Conservation (phyloP, 73 alveolate species). For the Paramecium sonneborni region DNA sequence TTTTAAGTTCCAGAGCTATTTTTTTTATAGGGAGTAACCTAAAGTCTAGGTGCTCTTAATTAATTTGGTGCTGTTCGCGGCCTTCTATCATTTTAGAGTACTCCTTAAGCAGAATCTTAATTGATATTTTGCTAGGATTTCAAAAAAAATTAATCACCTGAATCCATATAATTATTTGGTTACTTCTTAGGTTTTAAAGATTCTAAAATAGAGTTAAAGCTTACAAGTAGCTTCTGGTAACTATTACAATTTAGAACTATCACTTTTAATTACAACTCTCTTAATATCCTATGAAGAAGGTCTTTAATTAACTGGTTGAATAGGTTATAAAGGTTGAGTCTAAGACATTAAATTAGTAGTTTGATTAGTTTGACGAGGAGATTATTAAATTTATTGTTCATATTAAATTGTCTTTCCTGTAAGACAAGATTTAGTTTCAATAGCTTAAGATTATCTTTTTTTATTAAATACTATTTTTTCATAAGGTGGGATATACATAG, state of each 20-base stretch:
- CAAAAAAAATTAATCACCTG: slow-evolving; percentile 29
- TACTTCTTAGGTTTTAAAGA: neutral
- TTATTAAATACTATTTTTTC: slow-evolving; percentile 23
- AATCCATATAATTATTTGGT: slow-evolving; percentile 40
- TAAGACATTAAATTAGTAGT: neutral
- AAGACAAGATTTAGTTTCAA: neutral
- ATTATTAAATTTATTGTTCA: neutral
- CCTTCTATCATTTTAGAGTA: neutral
- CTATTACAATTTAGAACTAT: neutral
- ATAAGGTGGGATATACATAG: slow-evolving; percentile 41
- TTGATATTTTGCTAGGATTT: neutral
- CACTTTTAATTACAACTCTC: neutral
- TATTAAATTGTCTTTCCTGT: slow-evolving; percentile 8
- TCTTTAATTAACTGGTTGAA: neutral
- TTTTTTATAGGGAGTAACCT: slow-evolving; percentile 46
- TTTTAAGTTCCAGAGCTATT: neutral
- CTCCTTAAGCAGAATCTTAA: neutral
- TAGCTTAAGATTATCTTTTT: neutral
- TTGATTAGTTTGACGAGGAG: neutral
- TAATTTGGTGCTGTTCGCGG: slow-evolving; percentile 42
- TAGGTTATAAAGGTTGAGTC: neutral
- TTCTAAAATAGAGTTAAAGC: neutral
- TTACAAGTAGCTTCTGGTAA: slow-evolving; percentile 30
- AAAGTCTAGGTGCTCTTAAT: slow-evolving; percentile 37
- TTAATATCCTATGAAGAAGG: slow-evolving; percentile 1